Evolutionary conservation across 2,329 filamentous ascomycete genomes (phyloP).

Genomic region (Diaporthe aspalathi): DNA sequence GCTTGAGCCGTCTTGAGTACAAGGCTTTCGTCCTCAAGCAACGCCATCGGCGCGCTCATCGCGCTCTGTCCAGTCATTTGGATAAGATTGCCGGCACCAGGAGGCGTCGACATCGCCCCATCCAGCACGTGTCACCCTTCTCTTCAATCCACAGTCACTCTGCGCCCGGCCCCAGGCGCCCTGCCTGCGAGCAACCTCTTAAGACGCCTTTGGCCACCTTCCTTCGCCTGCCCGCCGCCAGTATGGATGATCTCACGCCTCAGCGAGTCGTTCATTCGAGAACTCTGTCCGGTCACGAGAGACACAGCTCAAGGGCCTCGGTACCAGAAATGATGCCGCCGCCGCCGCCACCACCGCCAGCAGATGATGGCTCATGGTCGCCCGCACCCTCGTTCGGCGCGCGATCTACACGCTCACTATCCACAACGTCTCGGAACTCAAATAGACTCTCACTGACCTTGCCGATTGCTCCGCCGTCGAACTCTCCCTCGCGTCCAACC

Average conservation of each 20-base stretch:
- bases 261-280: conserved; percentile 36
- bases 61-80: conserved; percentile 53
- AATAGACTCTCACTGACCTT: conserved; percentile 72
- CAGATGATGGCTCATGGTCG: conserved; percentile 48
- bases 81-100: conserved; percentile 46
- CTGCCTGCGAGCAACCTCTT: conserved; percentile 29
- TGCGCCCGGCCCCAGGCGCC: not conserved
- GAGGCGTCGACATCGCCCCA: conserved; percentile 43
- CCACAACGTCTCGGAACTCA: conserved; percentile 63
- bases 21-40: conserved; percentile 55
- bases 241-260: conserved; percentile 43
- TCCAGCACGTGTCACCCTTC: conserved; percentile 40
- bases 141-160: conserved; percentile 18
- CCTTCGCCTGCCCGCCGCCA: conserved; percentile 42
- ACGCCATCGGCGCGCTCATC: conserved; percentile 50
- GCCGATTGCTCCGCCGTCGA: conserved; percentile 68
- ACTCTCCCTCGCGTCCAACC: conserved; percentile 63
- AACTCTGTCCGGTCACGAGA: conserved; percentile 31
- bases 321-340: conserved; percentile 52
- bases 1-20: conserved; percentile 52
- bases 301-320: conserved; percentile 42
- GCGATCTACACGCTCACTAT: conserved; percentile 64
- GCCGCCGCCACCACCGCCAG: conserved; percentile 52
- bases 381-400: conserved; percentile 49
- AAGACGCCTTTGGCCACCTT: conserved; percentile 40